Evolutionary conservation across 116 monocot genomes (phyloP).

Genomic region (Iris pallida): DNA sequence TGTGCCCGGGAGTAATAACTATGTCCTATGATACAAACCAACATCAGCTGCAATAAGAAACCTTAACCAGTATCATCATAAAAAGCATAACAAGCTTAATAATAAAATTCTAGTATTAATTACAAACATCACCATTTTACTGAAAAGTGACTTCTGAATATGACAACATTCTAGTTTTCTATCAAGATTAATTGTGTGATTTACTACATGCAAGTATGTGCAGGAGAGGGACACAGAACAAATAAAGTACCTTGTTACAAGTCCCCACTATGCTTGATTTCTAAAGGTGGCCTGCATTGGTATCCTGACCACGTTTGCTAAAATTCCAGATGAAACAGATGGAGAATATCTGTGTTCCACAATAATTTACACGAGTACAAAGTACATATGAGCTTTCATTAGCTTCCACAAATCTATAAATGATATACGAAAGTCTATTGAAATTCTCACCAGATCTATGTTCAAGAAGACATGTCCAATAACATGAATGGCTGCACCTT

Average conservation of each 20-base stretch:
- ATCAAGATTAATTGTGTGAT: too few relatives aligned
- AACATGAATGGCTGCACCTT: constrained; percentile 58
- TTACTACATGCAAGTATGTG: too few relatives aligned
- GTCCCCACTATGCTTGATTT: constrained; percentile 23
- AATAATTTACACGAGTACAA: neutral
- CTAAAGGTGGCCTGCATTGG: constrained; percentile 10
- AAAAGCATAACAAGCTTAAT: too few relatives aligned
- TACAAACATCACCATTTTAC: too few relatives aligned
- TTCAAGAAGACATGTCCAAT: constrained; percentile 86
- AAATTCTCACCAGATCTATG: constrained; percentile 61
- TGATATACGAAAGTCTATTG: neutral
- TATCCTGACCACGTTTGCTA: constrained; percentile 55
- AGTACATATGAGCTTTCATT: neutral
- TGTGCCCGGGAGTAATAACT: too few relatives aligned
- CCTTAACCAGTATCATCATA: too few relatives aligned
- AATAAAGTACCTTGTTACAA: constrained; percentile 69
- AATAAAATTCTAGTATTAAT: too few relatives aligned
- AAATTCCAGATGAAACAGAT: constrained; percentile 65
- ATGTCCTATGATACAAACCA: too few relatives aligned
- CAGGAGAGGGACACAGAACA: too few relatives aligned
- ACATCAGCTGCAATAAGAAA: too few relatives aligned
- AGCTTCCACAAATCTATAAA: neutral
- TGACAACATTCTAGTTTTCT: too few relatives aligned
- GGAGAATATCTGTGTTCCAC: constrained; percentile 44
- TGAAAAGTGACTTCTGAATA: too few relatives aligned